Evolutionary conservation across 495 filamentous ascomycete species (phyloP).

Genomic region (Penicillium coffeae): DNA sequence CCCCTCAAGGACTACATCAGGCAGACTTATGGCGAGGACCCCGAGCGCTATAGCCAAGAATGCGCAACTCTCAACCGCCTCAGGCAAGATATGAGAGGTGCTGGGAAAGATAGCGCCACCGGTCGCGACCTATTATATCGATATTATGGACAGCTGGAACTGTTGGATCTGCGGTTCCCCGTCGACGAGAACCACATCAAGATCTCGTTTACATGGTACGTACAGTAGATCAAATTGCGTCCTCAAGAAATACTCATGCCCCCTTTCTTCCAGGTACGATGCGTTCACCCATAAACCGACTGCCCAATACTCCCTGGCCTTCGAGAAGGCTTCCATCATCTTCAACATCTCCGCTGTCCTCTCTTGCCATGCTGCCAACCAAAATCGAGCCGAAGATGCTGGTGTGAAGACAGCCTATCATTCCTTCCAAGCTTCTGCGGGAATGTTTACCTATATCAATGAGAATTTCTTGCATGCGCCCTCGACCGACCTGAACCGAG

Average conservation of each 20-base stretch:
- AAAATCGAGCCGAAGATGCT: constrained; percentile 84
- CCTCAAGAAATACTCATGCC: neutral
- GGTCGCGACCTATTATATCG: constrained; percentile 91
- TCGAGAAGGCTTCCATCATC: constrained; percentile 98
- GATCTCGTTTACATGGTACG: constrained; percentile 95
- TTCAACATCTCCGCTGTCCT: constrained; percentile 99
- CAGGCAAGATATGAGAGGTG: constrained; percentile 97
- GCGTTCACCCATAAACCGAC: constrained; percentile 97
- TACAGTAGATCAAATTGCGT: neutral
- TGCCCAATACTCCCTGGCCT: constrained; percentile 91
- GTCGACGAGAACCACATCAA: constrained; percentile 99
- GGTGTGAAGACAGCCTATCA: constrained; percentile 96
- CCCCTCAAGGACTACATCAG: constrained; percentile 93
- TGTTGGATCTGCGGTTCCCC: constrained; percentile 91
- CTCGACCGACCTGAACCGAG: constrained; percentile 86
- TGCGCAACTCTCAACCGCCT: constrained; percentile 94
- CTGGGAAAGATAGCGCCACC: constrained; percentile 92
- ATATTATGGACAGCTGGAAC: constrained; percentile 95
- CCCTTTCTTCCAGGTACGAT: constrained; percentile 70
- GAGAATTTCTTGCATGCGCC: constrained; percentile 98
- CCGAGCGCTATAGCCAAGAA: constrained; percentile 90
- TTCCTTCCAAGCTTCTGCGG: constrained; percentile 95
- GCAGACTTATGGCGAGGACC: constrained; percentile 91
- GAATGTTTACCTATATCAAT: constrained; percentile 99
- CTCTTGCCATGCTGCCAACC: constrained; percentile 91